These are phyloP conservation scores for Geotrichum histeridarum DNA, from an alignment of 1,139 yeast species.

Conservation along the genomic window DNA sequence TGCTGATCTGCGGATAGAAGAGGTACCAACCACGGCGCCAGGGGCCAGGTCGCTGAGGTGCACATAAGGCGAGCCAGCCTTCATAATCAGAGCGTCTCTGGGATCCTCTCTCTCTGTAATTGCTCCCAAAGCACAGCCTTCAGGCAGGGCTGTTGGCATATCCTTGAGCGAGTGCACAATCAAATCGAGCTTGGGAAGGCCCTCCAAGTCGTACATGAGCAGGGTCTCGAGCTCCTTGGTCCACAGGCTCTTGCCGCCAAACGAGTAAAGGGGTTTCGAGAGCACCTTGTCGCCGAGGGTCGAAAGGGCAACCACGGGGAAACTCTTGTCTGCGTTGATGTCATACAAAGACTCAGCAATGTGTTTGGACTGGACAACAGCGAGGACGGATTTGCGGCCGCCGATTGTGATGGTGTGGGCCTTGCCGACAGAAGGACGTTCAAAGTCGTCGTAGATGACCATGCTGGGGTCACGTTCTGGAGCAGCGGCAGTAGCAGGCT, in stretches of 20 bases:
- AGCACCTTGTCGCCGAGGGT: slow-evolving; percentile 90
- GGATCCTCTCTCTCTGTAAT: slow-evolving; percentile 85
- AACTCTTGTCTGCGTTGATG: slow-evolving; percentile 49
- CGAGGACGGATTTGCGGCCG: slow-evolving; percentile 82
- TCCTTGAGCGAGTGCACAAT: slow-evolving; percentile 93
- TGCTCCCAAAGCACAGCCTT: slow-evolving; percentile 84
- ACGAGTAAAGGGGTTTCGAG: slow-evolving; percentile 79
- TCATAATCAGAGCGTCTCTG: slow-evolving; percentile 89
- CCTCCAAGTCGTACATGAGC: slow-evolving; percentile 56
- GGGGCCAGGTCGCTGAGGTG: slow-evolving; percentile 70
- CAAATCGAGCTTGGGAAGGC: slow-evolving; percentile 67
- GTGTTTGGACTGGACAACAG: slow-evolving; percentile 77
- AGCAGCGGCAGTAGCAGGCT: neutral
- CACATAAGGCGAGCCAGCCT: slow-evolving; percentile 56
- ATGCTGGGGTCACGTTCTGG: slow-evolving; percentile 20
- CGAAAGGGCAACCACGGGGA: slow-evolving; percentile 70
- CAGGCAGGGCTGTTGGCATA: slow-evolving; percentile 89
- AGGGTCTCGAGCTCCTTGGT: slow-evolving; percentile 87
- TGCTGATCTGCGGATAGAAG: slow-evolving; percentile 89
- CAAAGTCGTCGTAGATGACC: slow-evolving; percentile 17
- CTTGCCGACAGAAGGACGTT: slow-evolving; percentile 5
- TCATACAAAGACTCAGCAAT: slow-evolving; percentile 59
- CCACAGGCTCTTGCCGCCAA: slow-evolving; percentile 96
- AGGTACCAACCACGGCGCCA: slow-evolving; percentile 88
- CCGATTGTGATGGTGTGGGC: slow-evolving; percentile 48